Percentiles rank a stretch among this genome's conserved stretches.
Conservation (phyloP, 176 grass and related monocot genomes). For the Juncus inflexus region DNA sequence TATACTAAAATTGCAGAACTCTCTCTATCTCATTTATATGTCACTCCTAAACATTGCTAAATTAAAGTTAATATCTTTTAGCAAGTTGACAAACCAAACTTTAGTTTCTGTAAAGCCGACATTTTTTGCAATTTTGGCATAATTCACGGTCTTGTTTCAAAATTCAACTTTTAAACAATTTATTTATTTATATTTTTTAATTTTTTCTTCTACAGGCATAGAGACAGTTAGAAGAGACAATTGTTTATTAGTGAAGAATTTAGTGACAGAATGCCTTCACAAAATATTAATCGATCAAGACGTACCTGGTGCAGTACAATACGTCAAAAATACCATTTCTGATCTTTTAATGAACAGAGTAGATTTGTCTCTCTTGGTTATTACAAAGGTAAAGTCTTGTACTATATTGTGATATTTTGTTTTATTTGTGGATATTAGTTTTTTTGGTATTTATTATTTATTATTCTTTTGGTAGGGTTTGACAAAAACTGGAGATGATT, state of each 20-base stretch:
- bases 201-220: slow-evolving; percentile 55
- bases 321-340: slow-evolving; percentile 96
- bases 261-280: slow-evolving; percentile 94
- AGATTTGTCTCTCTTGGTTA: slow-evolving; percentile 97
- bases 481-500: slow-evolving; percentile 99
- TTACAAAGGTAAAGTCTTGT: slow-evolving; percentile 71
- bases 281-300: slow-evolving; percentile 89
- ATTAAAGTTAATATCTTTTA: too few species aligned
- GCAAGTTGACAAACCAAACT: too few species aligned
- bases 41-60: too few species aligned
- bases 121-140: background rate
- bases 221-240: slow-evolving; percentile 99
- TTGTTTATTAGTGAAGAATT: slow-evolving; percentile 95
- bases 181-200: slow-evolving; percentile 26
- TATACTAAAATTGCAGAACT: too few species aligned
- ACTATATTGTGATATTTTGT: background rate
- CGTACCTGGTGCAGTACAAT: slow-evolving; percentile 89
- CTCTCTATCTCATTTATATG: too few species aligned
- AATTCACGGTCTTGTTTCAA: slow-evolving; percentile 5
- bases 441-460: slow-evolving; percentile 7
- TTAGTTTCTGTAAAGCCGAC: too few species aligned
- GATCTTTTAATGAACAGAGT: slow-evolving; percentile 98
- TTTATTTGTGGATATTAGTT: background rate
- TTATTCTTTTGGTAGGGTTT: slow-evolving; percentile 54
- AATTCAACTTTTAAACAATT: slow-evolving; percentile 23